Base-by-base conservation (phyloP, 2,329 filamentous ascomycete genomes). In the Talaromyces atroroseus region DNA sequence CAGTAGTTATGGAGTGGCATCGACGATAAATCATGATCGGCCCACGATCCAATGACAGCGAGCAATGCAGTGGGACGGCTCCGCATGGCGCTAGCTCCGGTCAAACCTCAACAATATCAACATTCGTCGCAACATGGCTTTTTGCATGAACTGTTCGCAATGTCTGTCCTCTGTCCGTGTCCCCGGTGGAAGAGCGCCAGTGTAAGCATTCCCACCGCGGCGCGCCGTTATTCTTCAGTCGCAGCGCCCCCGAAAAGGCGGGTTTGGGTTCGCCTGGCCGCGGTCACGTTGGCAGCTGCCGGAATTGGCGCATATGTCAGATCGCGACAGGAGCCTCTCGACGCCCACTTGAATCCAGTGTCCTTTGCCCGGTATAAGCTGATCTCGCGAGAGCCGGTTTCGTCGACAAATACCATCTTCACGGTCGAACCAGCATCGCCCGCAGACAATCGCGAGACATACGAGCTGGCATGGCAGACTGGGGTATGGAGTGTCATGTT, bases 401-500 rank as follows among this genome's bases (percentile, higher is more conserved):
- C 76, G 7, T 68, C 76, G n/a, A 77, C 74, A 5, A 74, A 74
- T 57, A 74, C 73, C 61, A 69, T 78, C 18, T 76, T 79, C 64
- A 75, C 70, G 14, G 64, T 79, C 12, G 68, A 69, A 32, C 73
- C 74, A 10, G 64, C 65, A 21, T 61, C 65, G 51, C 65, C 60
- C 38, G 69, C 63, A 53, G 61, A 56, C 58, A 74, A 72, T 45
- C 64, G 63, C 45, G 68, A 70, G 26, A 66, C 73, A 38, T 78
- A 80, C 57, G 65, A 70, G 4, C 63, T 73, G 11, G 78, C 78
- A 23, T 86, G 84, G 82, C 71, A 73, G 45, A 78, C 82, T 56
- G 87, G 88, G 4, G 80, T 95, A 44, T 95, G 90, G 88, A 91
- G 87, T 60, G 87, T 97, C 34, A 88, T 96, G 76, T 85, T 96